Percentiles rank a stretch among this genome's conserved stretches.
Conservation (phyloP, 345 rosid species). For the Hibiscus mutabilis region DNA sequence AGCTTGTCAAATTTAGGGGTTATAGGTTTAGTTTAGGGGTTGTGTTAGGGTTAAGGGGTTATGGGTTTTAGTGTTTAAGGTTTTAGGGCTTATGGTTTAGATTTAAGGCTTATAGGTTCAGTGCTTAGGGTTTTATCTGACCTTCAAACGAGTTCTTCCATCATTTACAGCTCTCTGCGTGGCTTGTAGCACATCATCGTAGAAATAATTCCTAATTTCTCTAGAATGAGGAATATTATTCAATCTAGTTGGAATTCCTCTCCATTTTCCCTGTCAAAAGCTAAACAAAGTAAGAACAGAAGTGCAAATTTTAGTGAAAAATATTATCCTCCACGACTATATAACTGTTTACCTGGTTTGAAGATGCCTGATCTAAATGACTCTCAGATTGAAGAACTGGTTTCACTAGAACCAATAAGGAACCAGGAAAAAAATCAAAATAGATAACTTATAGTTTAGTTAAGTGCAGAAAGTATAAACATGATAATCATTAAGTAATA, state of each 20-base stretch:
- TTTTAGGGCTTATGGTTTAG: too few relatives aligned
- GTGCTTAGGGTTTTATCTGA: constrained; percentile 16
- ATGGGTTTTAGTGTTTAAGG: too few relatives aligned
- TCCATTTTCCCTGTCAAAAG: constrained; percentile 68
- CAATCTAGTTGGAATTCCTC: constrained; percentile 88
- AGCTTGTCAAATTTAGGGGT: too few relatives aligned
- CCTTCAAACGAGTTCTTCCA: constrained; percentile 74
- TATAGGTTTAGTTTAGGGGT: too few relatives aligned
- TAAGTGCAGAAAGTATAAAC: background rate
- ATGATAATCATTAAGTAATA: background rate
- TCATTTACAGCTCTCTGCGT: constrained; percentile 63
- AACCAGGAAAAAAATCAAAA: constrained; percentile 5
- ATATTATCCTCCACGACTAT: background rate
- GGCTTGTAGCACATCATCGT: constrained; percentile 74
- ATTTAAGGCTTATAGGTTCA: too few relatives aligned
- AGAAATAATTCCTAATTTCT: constrained; percentile 84
- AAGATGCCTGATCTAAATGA: constrained; percentile 31
- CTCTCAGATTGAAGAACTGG: constrained; percentile 24
- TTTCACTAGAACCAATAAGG: constrained; percentile 26
- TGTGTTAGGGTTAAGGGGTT: too few relatives aligned
- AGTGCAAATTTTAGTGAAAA: constrained; percentile 15
- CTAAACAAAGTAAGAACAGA: constrained; percentile 23
- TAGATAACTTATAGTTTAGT: constrained; percentile 1
- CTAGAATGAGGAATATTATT: constrained; percentile 94
- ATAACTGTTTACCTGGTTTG: constrained; percentile 33